These are phyloP conservation scores for Hawksworthiomyces lignivorus DNA, from an alignment of 2,329 filamentous ascomycete genomes.

Conservation along the genomic window DNA sequence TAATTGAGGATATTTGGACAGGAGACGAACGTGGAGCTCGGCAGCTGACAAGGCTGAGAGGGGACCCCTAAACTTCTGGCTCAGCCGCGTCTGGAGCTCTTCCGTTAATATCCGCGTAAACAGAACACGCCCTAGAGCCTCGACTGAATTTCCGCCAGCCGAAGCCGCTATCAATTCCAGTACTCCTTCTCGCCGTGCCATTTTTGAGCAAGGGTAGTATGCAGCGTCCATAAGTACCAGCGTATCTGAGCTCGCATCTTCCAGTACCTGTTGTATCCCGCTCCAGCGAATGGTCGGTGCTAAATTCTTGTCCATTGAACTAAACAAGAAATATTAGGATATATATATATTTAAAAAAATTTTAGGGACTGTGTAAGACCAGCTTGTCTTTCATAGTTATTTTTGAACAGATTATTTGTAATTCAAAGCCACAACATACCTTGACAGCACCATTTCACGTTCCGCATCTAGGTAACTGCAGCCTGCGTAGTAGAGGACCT, in stretches of 20 bases:
- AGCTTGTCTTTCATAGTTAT: too few species aligned
- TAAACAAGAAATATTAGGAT: too few species aligned
- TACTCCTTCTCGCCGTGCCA: slow-evolving; percentile 44
- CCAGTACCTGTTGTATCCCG: slow-evolving; percentile 47
- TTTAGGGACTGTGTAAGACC: too few species aligned
- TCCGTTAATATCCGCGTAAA: slow-evolving; percentile 46
- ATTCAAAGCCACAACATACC: slow-evolving; percentile 28
- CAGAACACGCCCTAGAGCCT: slow-evolving; percentile 38
- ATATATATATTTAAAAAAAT: too few species aligned
- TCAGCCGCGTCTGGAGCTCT: slow-evolving; percentile 39
- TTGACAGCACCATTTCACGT: slow-evolving; percentile 50
- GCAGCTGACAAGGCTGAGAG: slow-evolving; percentile 37
- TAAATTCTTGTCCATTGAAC: slow-evolving; percentile 38
- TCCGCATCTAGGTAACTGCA: slow-evolving; percentile 47
- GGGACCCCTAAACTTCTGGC: slow-evolving; percentile 33
- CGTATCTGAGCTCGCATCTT: slow-evolving; percentile 48
- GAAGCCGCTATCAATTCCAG: slow-evolving; percentile 50
- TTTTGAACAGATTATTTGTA: too few species aligned
- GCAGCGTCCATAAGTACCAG: slow-evolving; percentile 52
- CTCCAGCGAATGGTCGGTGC: slow-evolving; percentile 46
- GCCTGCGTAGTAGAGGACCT: slow-evolving; percentile 52
- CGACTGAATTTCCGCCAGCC: slow-evolving; percentile 43
- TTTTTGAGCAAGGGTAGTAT: slow-evolving; percentile 47
- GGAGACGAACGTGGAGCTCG: slow-evolving; percentile 38
- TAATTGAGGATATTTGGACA: slow-evolving; percentile 44